Conservation (phyloP, 2,329 filamentous ascomycete species). For the Pestalotiopsis sp. region DNA sequence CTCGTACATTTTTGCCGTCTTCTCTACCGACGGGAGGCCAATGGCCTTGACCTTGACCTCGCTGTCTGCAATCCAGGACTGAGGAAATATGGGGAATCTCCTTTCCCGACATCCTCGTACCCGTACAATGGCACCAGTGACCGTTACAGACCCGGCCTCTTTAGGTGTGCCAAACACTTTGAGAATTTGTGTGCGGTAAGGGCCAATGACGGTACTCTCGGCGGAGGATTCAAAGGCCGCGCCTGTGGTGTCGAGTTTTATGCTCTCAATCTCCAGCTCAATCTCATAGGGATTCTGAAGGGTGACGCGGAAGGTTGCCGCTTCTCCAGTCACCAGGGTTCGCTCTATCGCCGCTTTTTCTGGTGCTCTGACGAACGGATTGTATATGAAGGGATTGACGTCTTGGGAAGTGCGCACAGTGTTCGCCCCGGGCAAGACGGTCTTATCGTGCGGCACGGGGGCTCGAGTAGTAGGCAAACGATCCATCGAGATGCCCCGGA, state of each 20-base stretch:
- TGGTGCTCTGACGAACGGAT: conserved; percentile 78
- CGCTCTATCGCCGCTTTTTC: conserved; percentile 64
- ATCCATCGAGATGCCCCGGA: conserved; percentile 76
- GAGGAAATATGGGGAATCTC: conserved; percentile 80
- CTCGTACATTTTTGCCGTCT: conserved; percentile 20
- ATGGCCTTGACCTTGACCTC: conserved; percentile 77
- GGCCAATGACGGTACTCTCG: conserved; percentile 71
- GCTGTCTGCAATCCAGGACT: conserved; percentile 72
- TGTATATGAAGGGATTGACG: conserved; percentile 90
- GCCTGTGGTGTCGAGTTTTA: conserved; percentile 75
- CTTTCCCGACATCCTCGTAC: conserved; percentile 81
- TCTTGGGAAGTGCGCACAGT: conserved; percentile 58
- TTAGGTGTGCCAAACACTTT: conserved; percentile 71
- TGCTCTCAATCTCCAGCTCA: conserved; percentile 83
- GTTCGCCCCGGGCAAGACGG: conserved; percentile 52
- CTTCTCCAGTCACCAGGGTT: conserved; percentile 78
- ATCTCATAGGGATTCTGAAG: conserved; percentile 95
- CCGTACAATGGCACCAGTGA: conserved; percentile 79
- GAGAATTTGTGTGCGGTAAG: conserved; percentile 81
- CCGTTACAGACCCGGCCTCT: conserved; percentile 66
- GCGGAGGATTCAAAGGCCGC: conserved; percentile 69
- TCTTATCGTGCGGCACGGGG: conserved; percentile 67
- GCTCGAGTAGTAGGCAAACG: conserved; percentile 60
- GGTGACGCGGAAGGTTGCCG: conserved; percentile 76
- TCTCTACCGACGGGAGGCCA: conserved; percentile 63